phyloP scores from a whole-genome alignment of 116 monocot species.

The Posidonia oceanica region DNA sequence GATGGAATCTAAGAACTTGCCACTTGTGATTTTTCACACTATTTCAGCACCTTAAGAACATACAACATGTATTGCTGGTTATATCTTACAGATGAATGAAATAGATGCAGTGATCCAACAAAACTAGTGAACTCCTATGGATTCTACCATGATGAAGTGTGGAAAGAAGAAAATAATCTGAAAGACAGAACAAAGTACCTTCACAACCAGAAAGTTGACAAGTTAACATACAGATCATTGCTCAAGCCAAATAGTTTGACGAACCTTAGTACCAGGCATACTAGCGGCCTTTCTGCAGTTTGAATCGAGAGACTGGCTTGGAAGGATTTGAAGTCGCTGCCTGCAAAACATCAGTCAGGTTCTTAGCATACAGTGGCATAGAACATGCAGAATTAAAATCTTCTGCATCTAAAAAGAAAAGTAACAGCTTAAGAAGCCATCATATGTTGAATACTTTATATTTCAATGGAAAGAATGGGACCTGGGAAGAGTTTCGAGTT shows the following conservation, averaged over 20 bases:
- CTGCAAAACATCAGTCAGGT: conserved; percentile 12
- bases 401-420: neutral
- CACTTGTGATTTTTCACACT: no score
- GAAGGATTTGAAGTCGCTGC: conserved; percentile 31
- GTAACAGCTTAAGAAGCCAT: neutral
- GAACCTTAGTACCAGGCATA: no score
- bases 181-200: neutral
- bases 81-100: no score
- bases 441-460: neutral
- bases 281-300: conserved; percentile 42
- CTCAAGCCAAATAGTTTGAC: neutral
- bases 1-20: no score
- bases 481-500: conserved; percentile 10
- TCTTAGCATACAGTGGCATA: neutral
- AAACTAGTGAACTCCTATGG: no score
- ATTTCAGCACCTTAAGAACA: no score
- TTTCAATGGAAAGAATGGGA: neutral
- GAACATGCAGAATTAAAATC: neutral
- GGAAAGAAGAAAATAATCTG: neutral
- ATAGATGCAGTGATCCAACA: no score
- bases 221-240: neutral
- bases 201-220: neutral
- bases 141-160: no score
- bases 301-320: conserved; percentile 80
- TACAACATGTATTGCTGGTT: no score